Base-by-base conservation (phyloP, 225 moss, liverwort and hornwort genomes). In the Bryoerythrophyllum caledonicum region DNA sequence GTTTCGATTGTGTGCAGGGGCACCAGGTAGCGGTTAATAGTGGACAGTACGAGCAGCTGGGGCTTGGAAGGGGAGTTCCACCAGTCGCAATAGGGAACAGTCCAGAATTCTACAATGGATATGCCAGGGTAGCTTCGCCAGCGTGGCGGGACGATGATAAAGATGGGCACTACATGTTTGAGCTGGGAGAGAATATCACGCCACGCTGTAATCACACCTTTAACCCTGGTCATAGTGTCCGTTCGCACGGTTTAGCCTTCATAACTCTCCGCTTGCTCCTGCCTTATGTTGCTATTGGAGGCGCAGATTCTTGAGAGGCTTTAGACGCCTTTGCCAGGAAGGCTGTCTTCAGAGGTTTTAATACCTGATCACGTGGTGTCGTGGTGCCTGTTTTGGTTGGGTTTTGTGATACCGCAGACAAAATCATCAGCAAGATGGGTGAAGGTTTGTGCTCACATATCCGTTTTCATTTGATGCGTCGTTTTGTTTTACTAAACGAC, bases 341-440 rank as follows among this genome's bases (percentile, higher is more conserved):
- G 82, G 84, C 87, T 87, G 87, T 76, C 79, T 79, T 84, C 84
- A 84, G 71, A 87, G 87, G 87, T 87, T 76, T 87, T 87, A 84
- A 87, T 78, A 87, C 87, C 87, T 87, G 87, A 87, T 84, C 84
- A 87, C 87, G 87, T 87, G 87, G 84, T 87, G 87, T 87, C 87
- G 84, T 87, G 87, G 87, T 87, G 87, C 87, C 87, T 87, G 87
- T 86, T 86, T 87, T 82, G 87, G 82, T 87, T 84, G 84, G 84
- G 78, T 84, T 85, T 87, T 90, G 86, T 88, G 83, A 88, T 86
- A 85, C 79, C 85, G 94, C 96, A 96, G 96, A 96, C 91, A 96
- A 96, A 86, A 96, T 96, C 85, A 96, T 96, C 82, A 96, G 96
- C 92, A 96, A 96, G 91, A 90, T 96, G 94, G 96, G 96, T 84